Conservation (phyloP, 2,329 filamentous ascomycete species). For the Aspergillus neotritici region DNA sequence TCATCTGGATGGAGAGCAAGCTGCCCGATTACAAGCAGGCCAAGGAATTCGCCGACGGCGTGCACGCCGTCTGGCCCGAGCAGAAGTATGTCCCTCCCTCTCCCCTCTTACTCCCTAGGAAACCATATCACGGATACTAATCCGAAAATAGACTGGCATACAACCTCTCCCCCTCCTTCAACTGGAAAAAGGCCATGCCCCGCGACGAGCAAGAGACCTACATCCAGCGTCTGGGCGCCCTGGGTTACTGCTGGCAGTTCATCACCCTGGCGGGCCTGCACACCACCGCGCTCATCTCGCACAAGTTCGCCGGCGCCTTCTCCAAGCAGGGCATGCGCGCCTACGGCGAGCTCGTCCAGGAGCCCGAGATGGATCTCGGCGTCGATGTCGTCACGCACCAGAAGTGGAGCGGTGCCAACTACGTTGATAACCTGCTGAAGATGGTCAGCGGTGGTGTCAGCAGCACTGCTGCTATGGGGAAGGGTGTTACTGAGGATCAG, state of each 20-base stretch:
- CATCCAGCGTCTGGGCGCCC: constrained; percentile 75
- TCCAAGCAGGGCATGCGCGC: constrained; percentile 82
- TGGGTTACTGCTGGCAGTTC: constrained; percentile 99
- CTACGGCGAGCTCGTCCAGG: constrained; percentile 94
- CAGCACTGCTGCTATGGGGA: constrained; percentile 91
- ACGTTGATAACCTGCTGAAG: constrained; percentile 90
- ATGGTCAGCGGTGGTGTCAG: constrained; percentile 94
- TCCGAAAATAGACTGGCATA: constrained; percentile 67
- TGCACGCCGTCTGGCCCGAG: constrained; percentile 91
- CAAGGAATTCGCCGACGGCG: constrained; percentile 84
- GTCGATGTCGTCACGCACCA: constrained; percentile 98
- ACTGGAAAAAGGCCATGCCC: constrained; percentile 98
- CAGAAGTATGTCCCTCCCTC: constrained; percentile 67
- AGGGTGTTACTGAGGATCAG: constrained; percentile 96
- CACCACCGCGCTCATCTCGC: constrained; percentile 85
- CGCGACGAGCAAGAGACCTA: constrained; percentile 93
- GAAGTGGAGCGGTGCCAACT: constrained; percentile 95
- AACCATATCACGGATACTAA: constrained; percentile 13
- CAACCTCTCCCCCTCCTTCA: constrained; percentile 98
- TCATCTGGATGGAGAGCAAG: constrained; percentile 99
- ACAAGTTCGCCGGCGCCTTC: constrained; percentile 82
- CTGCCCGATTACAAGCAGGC: constrained; percentile 87
- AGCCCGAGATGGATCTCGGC: constrained; percentile 86
- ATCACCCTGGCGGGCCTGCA: constrained; percentile 98
- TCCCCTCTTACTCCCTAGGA: too few species aligned